Evolutionary conservation across 73 alveolate species (phyloP), one percentile per base, ranked within the genome.

Genomic region (Paramecium caudatum): DNA sequence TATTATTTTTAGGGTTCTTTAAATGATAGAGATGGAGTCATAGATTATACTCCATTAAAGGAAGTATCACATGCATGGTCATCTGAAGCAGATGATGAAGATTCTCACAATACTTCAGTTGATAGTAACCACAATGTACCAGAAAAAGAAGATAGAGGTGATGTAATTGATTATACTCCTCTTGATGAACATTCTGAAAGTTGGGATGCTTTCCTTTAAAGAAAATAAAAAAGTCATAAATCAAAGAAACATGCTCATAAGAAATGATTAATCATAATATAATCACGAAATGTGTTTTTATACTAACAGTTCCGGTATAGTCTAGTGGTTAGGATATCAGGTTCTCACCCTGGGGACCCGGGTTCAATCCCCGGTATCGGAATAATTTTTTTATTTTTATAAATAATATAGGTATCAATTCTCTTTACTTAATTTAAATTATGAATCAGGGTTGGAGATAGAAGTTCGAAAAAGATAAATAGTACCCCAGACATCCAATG

Each of bases 341-440:
- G 88, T 74, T 74, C 47, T 74, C 88, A 74, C 88, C 88, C 88
- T 74, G 88, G 88, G 88, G 88, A 74, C 88, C 88, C 88, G 88
- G 88, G 88, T 74, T 74, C 88, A 43, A 74, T 74, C 88, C 88
- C 88, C 88, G 88, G 88, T 74, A 74, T 74, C 88, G 88, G 88
- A 74, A 74, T 74, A 74, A 41, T 74, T 74, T 65, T 65, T 65
- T 65, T 16, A 32, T 33, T 65, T 65, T 68, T 32, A 4, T n/a
- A 37, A 65, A 34, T 12, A 8, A 1, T 1, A 32, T 68, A 23
- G 19, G 2, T 55, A 32, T 68, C 25, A 68, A 32, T 32, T 37
- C 47, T 68, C 19, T 10, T 68, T 68, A 16, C 0, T 17, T 10
- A 13, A 6, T 68, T 68, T 68, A 25, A 21, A 55, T 34, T 34